A percentile compares a stretch with the other conserved stretches of the same genome.
phyloP scores from a whole-genome alignment of 805 yeast species.

The Pichia gijzeniarum region DNA sequence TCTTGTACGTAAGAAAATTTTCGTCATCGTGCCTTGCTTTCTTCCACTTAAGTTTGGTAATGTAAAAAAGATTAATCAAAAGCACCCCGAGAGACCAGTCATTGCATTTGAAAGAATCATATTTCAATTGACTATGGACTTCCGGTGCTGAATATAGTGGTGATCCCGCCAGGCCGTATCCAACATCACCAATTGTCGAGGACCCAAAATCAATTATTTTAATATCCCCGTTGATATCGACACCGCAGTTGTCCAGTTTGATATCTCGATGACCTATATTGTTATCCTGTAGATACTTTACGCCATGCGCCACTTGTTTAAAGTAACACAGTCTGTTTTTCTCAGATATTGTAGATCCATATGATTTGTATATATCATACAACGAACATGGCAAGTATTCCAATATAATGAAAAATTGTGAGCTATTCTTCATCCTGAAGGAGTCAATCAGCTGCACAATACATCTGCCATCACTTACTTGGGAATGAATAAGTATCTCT shows the following conservation, averaged over 20 bases:
- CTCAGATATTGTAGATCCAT: constrained; percentile 1
- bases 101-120: constrained; percentile 38
- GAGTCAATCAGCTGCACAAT: constrained; percentile 32
- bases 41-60: constrained; percentile 11
- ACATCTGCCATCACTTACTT: constrained; percentile 27
- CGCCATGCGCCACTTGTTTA: constrained; percentile 36
- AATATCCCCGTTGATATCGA: constrained; percentile 27
- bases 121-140: constrained; percentile 30
- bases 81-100: constrained; percentile 48
- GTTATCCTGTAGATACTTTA: constrained; percentile 33
- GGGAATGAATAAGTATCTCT: constrained; percentile 32
- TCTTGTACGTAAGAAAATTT: neutral
- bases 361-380: neutral
- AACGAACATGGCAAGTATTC: constrained; percentile 33
- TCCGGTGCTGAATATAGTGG: constrained; percentile 44
- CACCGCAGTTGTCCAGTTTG: constrained; percentile 41
- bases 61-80: constrained; percentile 28
- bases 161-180: constrained; percentile 44
- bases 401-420: constrained; percentile 25
- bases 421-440: constrained; percentile 19
- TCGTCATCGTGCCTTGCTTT: constrained; percentile 5
- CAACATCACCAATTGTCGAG: constrained; percentile 24
- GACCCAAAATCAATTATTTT: constrained; percentile 50
- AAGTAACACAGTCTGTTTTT: constrained; percentile 29
- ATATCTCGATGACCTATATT: constrained; percentile 44